These are phyloP conservation scores for Chaetomium globosum DNA, from an alignment of 2,329 filamentous ascomycete genomes.

Conservation along the genomic window DNA sequence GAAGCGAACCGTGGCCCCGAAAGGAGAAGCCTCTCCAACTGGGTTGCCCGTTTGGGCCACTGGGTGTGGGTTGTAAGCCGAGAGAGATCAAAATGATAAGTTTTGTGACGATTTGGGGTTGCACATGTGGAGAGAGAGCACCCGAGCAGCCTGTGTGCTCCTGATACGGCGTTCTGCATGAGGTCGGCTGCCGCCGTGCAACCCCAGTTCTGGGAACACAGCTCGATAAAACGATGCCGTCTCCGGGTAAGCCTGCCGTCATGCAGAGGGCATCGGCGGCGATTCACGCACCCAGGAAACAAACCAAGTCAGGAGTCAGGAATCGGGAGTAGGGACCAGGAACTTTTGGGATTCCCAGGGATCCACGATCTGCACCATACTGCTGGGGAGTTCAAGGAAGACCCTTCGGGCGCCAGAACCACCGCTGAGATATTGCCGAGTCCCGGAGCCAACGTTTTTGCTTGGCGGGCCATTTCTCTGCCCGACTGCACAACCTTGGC, in stretches of 20 bases:
- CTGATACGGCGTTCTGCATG: slow-evolving; percentile 16
- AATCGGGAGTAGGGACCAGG: background rate
- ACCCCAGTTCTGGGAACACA: slow-evolving; percentile 4
- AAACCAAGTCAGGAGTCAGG: background rate
- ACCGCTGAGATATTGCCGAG: slow-evolving; percentile 14
- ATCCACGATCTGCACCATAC: background rate
- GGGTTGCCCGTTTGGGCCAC: background rate
- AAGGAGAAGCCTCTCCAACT: background rate
- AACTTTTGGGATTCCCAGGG: background rate
- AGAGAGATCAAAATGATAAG: background rate
- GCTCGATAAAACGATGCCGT: background rate
- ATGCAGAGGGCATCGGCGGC: background rate
- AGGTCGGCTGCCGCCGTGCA: slow-evolving; percentile 2
- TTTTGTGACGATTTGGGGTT: slow-evolving; percentile 6
- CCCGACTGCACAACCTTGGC: slow-evolving; percentile 18
- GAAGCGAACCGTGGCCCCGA: background rate
- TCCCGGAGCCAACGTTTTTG: background rate
- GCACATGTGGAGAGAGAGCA: slow-evolving; percentile 3
- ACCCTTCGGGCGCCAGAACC: background rate
- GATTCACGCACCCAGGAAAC: background rate
- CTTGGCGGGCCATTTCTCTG: slow-evolving; percentile 14
- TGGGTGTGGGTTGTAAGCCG: background rate
- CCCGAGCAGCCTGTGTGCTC: background rate
- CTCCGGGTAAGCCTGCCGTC: slow-evolving; percentile 3
- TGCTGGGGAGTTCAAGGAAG: slow-evolving; percentile 2